Evolutionary conservation across 371 early-diverging fungal species (phyloP).

Genomic region (Mucor circinelloides): DNA sequence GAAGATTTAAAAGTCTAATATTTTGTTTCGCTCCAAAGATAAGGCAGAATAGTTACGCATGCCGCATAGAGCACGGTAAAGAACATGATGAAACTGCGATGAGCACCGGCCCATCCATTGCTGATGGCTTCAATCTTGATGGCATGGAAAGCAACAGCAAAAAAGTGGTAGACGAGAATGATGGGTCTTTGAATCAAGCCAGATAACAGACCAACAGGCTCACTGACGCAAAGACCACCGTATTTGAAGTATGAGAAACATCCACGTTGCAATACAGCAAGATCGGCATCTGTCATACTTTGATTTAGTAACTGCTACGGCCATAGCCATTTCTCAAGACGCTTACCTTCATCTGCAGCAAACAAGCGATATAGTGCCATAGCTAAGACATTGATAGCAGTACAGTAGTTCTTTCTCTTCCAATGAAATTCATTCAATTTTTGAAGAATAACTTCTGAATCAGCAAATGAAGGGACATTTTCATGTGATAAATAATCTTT

Average conservation of each 20-base stretch:
- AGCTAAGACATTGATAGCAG: conserved; percentile 89
- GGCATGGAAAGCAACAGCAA: conserved; percentile 79
- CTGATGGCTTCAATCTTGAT: conserved; percentile 32
- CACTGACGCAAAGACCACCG: conserved; percentile 79
- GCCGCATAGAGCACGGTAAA: not conserved
- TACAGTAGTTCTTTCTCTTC: conserved; percentile 74
- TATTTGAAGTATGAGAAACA: conserved; percentile 88
- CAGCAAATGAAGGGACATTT: conserved; percentile 55
- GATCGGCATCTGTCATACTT: conserved; percentile 19
- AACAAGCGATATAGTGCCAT: conserved; percentile 88
- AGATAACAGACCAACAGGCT: conserved; percentile 86
- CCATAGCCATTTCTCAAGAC: not conserved
- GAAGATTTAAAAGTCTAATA: not conserved
- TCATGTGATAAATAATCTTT: conserved; percentile 53
- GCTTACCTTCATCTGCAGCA: conserved; percentile 46
- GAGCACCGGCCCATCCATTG: conserved; percentile 1
- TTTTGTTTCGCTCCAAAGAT: conserved; percentile 36
- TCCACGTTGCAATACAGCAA: conserved; percentile 77
- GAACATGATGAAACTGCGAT: not conserved
- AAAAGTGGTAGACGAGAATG: conserved; percentile 79
- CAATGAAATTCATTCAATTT: conserved; percentile 73
- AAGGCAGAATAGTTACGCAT: conserved; percentile 57
- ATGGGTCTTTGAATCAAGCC: conserved; percentile 70
- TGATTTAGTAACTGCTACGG: not conserved
- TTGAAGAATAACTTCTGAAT: conserved; percentile 55